phyloP scores from a whole-genome alignment of 2,329 filamentous ascomycete genomes.

The Cadophora luteo-olivacea region DNA sequence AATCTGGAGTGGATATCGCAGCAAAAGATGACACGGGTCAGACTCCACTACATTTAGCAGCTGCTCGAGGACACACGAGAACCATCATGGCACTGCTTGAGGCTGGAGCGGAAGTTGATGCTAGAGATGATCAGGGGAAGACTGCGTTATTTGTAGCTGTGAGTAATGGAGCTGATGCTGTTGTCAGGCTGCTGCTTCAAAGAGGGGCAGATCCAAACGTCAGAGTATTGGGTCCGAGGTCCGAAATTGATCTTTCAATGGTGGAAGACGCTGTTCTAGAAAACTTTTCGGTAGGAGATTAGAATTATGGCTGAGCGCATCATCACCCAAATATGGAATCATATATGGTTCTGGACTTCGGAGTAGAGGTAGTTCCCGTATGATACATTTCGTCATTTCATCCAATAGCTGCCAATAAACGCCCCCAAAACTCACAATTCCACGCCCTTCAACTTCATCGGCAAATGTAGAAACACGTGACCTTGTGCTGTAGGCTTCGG shows the following conservation, averaged over 20 bases:
- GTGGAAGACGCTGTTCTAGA: background rate
- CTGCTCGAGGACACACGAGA: background rate
- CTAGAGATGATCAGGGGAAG: background rate
- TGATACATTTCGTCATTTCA: background rate
- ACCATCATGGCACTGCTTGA: background rate
- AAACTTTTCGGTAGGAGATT: background rate
- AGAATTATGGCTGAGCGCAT: background rate
- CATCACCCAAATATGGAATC: background rate
- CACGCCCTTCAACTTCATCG: constrained; percentile 10
- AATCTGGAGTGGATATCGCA: background rate
- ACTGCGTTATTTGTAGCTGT: background rate
- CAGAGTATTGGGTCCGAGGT: background rate
- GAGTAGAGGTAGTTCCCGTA: background rate
- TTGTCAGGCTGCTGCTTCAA: background rate
- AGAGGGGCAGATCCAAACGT: background rate
- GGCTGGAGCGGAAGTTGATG: constrained; percentile 6
- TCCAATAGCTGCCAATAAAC: background rate
- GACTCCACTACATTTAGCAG: background rate
- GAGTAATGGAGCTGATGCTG: background rate
- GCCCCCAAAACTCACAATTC: background rate
- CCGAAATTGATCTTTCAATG: background rate
- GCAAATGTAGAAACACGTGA: constrained; percentile 14
- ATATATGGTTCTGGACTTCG: background rate
- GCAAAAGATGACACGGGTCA: background rate
- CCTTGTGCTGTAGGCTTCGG: constrained; percentile 33